Conservation (phyloP, 2,329 filamentous ascomycete genomes). For the Rutstroemia sp. region DNA sequence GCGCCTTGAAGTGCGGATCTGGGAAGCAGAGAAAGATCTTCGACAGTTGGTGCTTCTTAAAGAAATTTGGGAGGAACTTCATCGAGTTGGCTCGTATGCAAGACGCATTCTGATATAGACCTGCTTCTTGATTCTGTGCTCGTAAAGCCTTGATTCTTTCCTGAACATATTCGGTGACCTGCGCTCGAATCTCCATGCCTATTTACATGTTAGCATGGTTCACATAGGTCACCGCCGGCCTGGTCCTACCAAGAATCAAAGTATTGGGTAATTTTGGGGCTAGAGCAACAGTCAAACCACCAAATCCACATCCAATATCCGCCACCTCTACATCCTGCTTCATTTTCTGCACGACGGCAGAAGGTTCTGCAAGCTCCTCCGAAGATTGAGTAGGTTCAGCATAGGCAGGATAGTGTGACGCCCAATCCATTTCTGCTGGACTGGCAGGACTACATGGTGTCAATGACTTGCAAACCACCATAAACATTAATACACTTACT, state of each 20-base stretch:
- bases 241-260: slow-evolving; percentile 64
- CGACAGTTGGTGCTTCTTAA: slow-evolving; percentile 68
- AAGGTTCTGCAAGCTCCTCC: slow-evolving; percentile 15
- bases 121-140: slow-evolving; percentile 46
- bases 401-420: slow-evolving; percentile 71
- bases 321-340: slow-evolving; percentile 77
- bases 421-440: slow-evolving; percentile 88
- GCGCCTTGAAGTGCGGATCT: slow-evolving; percentile 94
- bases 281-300: slow-evolving; percentile 80
- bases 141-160: slow-evolving; percentile 80
- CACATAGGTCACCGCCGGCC: neutral
- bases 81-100: slow-evolving; percentile 92
- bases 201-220: slow-evolving; percentile 8
- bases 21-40: slow-evolving; percentile 98
- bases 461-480: slow-evolving; percentile 6
- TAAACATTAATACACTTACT: slow-evolving; percentile 50
- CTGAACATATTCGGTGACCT: slow-evolving; percentile 85
- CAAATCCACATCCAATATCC: slow-evolving; percentile 96
- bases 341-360: slow-evolving; percentile 30
- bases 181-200: slow-evolving; percentile 88
- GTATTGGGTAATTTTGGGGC: slow-evolving; percentile 74
- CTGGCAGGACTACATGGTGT: slow-evolving; percentile 56
- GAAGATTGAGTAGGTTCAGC: slow-evolving; percentile 34
- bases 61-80: slow-evolving; percentile 99
- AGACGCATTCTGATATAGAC: slow-evolving; percentile 74